phyloP scores from a whole-genome alignment of 306 rosid genomes.

The Sechiopsis laciniata region DNA sequence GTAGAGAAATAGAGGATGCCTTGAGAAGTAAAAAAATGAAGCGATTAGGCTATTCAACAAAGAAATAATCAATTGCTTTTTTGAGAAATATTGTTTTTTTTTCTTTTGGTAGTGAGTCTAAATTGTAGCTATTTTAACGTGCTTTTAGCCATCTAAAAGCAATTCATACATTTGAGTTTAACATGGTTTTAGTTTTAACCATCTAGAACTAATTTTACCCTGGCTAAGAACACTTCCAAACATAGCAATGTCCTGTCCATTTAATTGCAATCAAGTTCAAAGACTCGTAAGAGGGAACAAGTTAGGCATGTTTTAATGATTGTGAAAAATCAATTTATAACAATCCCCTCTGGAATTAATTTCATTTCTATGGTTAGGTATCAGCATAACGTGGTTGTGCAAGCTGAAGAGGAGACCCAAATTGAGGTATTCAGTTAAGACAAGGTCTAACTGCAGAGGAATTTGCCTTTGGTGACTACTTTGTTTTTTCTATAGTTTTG shows the following conservation, averaged over 20 bases:
- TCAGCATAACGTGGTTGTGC: not conserved
- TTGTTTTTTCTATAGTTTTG: not conserved
- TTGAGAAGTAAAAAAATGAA: not conserved
- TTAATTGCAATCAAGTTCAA: not conserved
- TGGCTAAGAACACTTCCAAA: not conserved
- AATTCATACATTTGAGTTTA: not conserved
- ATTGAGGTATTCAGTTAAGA: constrained; percentile 4
- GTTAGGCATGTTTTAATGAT: not conserved
- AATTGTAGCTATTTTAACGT: not conserved
- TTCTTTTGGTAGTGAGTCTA: not conserved
- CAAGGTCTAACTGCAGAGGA: not conserved
- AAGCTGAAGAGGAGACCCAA: constrained; percentile 18
- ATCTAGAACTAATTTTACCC: not conserved
- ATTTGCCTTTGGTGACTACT: not conserved
- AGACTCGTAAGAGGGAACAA: not conserved
- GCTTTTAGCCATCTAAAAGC: no score
- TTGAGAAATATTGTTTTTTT: not conserved
- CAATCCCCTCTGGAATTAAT: not conserved
- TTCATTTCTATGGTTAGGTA: constrained; percentile 13
- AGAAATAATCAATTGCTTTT: not conserved
- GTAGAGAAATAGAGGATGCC: not conserved
- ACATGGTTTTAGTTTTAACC: not conserved
- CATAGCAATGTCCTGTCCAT: not conserved
- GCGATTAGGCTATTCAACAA: not conserved
- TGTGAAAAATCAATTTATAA: not conserved